phyloP scores from a whole-genome alignment of 371 early-diverging fungal genomes.

The Syncephalastrum racemosum region DNA sequence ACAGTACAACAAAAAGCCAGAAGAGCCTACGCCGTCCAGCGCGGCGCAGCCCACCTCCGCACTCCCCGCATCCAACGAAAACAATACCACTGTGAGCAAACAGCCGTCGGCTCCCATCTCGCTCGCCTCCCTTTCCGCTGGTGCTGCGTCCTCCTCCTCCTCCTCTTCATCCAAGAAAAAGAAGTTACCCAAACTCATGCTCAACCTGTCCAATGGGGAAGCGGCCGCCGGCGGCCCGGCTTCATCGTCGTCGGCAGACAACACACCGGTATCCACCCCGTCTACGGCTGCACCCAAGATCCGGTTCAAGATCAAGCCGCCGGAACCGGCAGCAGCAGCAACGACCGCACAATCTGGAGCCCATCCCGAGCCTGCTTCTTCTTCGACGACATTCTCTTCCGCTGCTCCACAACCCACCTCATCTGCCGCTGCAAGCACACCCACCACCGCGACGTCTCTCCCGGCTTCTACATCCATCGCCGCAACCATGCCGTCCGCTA shows the following conservation, averaged over 20 bases:
- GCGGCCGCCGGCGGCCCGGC: not conserved
- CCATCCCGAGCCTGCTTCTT: not conserved
- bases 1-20: constrained; percentile 21
- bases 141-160: constrained; percentile 12
- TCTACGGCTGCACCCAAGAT: constrained; percentile 42
- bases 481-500: not conserved
- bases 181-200: constrained; percentile 29
- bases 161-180: constrained; percentile 21
- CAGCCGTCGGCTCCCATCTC: constrained; percentile 20
- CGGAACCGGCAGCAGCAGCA: constrained; percentile 24
- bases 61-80: not conserved
- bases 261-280: constrained; percentile 9
- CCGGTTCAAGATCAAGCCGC: constrained; percentile 45
- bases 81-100: not conserved
- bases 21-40: constrained; percentile 6
- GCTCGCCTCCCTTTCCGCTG: constrained; percentile 25
- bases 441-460: not conserved
- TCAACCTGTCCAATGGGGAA: constrained; percentile 25
- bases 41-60: constrained; percentile 6
- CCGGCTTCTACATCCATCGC: constrained; percentile 1
- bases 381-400: constrained; percentile 2
- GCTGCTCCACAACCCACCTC: constrained; percentile 1
- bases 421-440: not conserved
- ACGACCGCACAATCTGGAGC: no score
- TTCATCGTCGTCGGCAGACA: constrained; percentile 11